Evolutionary conservation across 75 land plant species (phyloP).

Genomic region (Pinus albicaulis): DNA sequence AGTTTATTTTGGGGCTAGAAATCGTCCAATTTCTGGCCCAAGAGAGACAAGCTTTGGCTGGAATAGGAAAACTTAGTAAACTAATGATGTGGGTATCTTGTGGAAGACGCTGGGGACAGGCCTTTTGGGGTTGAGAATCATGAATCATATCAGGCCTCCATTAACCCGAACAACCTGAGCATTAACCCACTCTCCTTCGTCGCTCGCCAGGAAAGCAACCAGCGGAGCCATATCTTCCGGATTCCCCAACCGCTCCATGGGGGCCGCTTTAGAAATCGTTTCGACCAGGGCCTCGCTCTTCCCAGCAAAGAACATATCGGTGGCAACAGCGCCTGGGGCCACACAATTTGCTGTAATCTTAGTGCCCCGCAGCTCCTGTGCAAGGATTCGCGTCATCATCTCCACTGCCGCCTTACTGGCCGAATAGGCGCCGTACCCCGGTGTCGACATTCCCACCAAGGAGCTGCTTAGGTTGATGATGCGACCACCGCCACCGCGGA

Average conservation of each 20-base stretch:
- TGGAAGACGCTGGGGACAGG: no score
- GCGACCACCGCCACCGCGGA: conserved; percentile 27
- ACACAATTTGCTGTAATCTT: conserved; percentile 58
- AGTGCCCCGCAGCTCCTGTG: conserved; percentile 49
- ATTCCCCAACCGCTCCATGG: conserved; percentile 41
- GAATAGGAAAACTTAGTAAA: no score
- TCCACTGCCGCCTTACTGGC: conserved; percentile 60
- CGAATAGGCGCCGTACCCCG: conserved; percentile 35
- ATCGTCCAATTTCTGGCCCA: no score
- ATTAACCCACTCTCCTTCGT: conserved; percentile 54
- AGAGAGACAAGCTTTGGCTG: no score
- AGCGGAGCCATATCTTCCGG: conserved; percentile 32
- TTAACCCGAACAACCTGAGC: conserved; percentile 61
- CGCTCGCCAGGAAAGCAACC: conserved; percentile 42
- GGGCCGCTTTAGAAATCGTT: conserved; percentile 4
- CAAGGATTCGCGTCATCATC: conserved; percentile 35
- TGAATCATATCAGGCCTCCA: conserved; percentile 30
- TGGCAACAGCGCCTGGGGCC: conserved; percentile 60
- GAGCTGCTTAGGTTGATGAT: conserved; percentile 33
- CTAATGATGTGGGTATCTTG: no score
- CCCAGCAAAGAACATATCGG: conserved; percentile 48
- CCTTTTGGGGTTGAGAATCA: no score
- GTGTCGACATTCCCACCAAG: conserved; percentile 10
- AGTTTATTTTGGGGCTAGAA: no score
- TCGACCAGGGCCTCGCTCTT: conserved; percentile 28